Percentiles rank a stretch among this genome's conserved stretches.
These are phyloP conservation scores for Candida freyschussii DNA, from an alignment of 1,139 yeast genomes.

Conservation along the genomic window DNA sequence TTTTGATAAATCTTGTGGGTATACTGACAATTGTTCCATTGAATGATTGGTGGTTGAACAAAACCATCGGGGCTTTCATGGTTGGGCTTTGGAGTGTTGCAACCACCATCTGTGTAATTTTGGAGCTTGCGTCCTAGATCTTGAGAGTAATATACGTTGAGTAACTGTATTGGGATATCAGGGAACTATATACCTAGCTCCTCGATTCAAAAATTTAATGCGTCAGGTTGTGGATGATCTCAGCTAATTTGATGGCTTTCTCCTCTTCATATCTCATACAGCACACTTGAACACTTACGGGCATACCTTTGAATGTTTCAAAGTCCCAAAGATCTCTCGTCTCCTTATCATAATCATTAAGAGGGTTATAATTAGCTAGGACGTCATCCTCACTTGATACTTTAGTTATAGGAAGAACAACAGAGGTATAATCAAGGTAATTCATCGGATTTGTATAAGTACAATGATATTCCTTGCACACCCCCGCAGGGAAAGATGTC, in stretches of 20 bases:
- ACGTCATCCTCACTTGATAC: slow-evolving; percentile 44
- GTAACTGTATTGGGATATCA: too few relatives aligned
- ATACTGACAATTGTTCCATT: slow-evolving; percentile 53
- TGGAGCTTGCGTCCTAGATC: too few relatives aligned
- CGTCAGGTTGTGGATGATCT: too few relatives aligned
- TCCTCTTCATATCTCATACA: slow-evolving; percentile 60
- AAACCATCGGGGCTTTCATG: slow-evolving; percentile 48
- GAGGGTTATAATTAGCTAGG: slow-evolving; percentile 31
- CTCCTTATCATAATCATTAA: slow-evolving; percentile 36
- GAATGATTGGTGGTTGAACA: slow-evolving; percentile 63
- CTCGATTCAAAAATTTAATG: too few relatives aligned
- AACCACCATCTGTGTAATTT: slow-evolving; percentile 35
- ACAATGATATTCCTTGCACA: slow-evolving; percentile 18
- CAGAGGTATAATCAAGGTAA: slow-evolving; percentile 52
- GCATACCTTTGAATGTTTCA: slow-evolving; percentile 53
- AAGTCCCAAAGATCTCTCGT: slow-evolving; percentile 47
- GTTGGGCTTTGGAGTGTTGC: slow-evolving; percentile 53
- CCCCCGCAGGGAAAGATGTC: slow-evolving; percentile 38
- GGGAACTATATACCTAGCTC: too few relatives aligned
- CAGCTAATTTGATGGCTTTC: slow-evolving; percentile 33
- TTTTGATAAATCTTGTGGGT: slow-evolving; percentile 49
- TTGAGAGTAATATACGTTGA: too few relatives aligned
- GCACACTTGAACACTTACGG: slow-evolving; percentile 61
- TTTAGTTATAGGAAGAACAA: slow-evolving; percentile 54
- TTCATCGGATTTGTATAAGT: slow-evolving; percentile 58